Conservation (phyloP, 371 early-diverging fungal species). For the Encephalitozoon cuniculi region DNA sequence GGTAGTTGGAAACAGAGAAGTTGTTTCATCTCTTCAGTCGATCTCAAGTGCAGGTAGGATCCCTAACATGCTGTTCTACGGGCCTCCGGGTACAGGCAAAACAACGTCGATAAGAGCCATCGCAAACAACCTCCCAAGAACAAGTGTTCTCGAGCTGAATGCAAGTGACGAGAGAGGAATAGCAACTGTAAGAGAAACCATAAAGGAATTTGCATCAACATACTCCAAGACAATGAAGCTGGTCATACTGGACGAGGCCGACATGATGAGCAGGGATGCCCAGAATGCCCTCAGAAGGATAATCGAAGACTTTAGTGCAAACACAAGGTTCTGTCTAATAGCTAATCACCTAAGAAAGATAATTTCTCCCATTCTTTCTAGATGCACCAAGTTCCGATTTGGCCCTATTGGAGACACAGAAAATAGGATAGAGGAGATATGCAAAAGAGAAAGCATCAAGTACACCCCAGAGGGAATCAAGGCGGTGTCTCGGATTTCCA, state of each 20-base stretch:
- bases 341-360: conserved; percentile 95
- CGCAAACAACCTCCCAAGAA: conserved; percentile 70
- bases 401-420: conserved; percentile 72
- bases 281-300: conserved; percentile 90
- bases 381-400: conserved; percentile 94
- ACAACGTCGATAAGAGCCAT: conserved; percentile 85
- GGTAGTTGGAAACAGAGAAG: conserved; percentile 56
- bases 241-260: conserved; percentile 95
- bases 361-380: conserved; percentile 88
- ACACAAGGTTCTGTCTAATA: conserved; percentile 88
- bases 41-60: conserved; percentile 61
- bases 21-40: conserved; percentile 44
- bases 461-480: conserved; percentile 70
- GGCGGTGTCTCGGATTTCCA: conserved; percentile 69
- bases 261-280: conserved; percentile 93
- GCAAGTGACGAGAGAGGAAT: conserved; percentile 98
- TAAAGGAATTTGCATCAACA: conserved; percentile 83
- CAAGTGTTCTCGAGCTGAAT: conserved; percentile 84
- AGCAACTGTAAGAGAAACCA: conserved; percentile 78
- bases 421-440: conserved; percentile 63
- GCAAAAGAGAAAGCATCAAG: conserved; percentile 41
- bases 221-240: conserved; percentile 80
- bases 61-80: conserved; percentile 96
- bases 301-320: conserved; percentile 89
- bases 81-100: conserved; percentile 90